These are phyloP conservation scores for Ophiosphaerella korrae DNA, from an alignment of 2,329 filamentous ascomycete species.

Conservation along the genomic window DNA sequence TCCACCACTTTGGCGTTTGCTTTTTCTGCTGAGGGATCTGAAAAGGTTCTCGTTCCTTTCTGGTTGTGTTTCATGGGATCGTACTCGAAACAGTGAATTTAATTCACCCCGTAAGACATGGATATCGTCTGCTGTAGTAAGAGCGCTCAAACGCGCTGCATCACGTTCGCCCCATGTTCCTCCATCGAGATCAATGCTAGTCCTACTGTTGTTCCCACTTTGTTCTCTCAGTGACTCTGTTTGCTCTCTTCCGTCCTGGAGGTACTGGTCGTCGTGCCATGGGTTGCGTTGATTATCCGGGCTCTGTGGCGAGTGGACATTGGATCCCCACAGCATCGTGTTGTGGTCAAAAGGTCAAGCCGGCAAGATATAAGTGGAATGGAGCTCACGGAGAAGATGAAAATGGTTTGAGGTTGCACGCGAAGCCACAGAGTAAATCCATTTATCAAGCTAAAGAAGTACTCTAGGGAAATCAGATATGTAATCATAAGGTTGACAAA, in stretches of 20 bases:
- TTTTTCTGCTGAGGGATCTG: constrained; percentile 35
- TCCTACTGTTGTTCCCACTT: constrained; percentile 26
- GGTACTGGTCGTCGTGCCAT: constrained; percentile 41
- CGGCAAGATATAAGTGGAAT: background rate
- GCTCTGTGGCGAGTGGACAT: constrained; percentile 22
- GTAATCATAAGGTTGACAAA: constrained; percentile 8
- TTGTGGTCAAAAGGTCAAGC: background rate
- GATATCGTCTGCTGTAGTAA: constrained; percentile 63
- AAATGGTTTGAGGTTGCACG: too few species aligned
- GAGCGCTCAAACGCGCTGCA: constrained; percentile 58
- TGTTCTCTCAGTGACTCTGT: constrained; percentile 7
- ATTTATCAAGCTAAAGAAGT: too few species aligned
- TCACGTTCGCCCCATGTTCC: constrained; percentile 68
- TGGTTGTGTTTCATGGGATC: constrained; percentile 28
- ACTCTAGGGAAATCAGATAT: too few species aligned
- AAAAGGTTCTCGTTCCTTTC: constrained; percentile 31
- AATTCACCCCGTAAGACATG: constrained; percentile 63
- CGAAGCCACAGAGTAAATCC: too few species aligned
- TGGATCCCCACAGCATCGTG: constrained; percentile 30
- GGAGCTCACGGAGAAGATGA: background rate
- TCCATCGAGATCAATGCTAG: constrained; percentile 36
- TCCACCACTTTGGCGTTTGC: constrained; percentile 22
- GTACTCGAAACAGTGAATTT: constrained; percentile 57
- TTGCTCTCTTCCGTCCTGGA: constrained; percentile 25
- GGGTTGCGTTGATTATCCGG: constrained; percentile 37